Evolutionary conservation across 1,139 yeast species (phyloP), one percentile per base, ranked within the genome.

Genomic region (Nakaseomyces uthaithaninus): DNA sequence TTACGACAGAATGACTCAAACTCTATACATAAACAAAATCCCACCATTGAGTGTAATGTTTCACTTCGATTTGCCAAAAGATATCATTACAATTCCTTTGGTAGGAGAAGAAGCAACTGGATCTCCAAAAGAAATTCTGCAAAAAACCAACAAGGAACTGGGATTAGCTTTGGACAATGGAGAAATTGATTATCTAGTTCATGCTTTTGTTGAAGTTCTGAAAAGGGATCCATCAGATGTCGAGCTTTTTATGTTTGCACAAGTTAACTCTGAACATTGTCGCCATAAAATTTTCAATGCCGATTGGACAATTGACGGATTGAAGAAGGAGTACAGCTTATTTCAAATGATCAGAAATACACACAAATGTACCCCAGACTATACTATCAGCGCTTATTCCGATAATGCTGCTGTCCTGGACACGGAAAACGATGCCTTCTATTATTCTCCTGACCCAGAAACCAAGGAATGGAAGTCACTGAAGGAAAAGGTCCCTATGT

Each of bases 251-350:
- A 93, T 93, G 97, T 93, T 93, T 69, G 98, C 98, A 37, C 99
- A 93, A 67, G 98, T 93, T 53, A 93, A 93, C 68, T 87, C 97
- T 16, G 99, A 93, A 67, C 99, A 93, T 67, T 93, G 99, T 71
- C 85, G 99, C 65, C 99, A 93, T 70, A 93, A 93, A 68, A 91
- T 93, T 51, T 93, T 93, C 73, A 93, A 93, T 58, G 98, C 99
- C 38, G 94, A 85, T 56, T 93, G 99, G 99, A 85, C 86, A 47
- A 85, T 93, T 51, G 97, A 93, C 63, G 89, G 86, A 39, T 72
- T 75, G 44, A 65, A 72, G 54, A 84, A 85, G 63, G 81, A 82
- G 39, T 61, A 73, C 54, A 73, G 95, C 10, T 70, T 93, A 51
- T 93, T 93, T 70, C 79, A 83, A 65, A 89, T 93, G 98, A 89